Percentiles rank a stretch among this genome's conserved stretches.
phyloP scores from a whole-genome alignment of 1,284 basidiomycete species.

The Trichosporon ovoides region DNA sequence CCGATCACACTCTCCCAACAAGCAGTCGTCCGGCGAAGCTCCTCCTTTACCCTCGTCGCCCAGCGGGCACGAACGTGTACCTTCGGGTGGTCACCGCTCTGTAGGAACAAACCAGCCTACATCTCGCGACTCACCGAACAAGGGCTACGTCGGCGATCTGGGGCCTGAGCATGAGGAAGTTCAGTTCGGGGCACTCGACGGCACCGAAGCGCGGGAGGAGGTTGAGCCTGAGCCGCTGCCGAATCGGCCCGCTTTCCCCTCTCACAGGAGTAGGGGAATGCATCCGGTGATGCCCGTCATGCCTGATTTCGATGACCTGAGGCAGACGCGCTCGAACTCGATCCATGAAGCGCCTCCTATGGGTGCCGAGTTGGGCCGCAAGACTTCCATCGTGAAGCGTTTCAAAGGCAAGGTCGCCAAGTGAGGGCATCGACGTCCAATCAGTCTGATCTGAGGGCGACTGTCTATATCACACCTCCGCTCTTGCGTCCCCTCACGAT shows the following conservation, averaged over 20 bases:
- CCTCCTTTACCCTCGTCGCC: constrained; percentile 1
- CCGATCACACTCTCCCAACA: constrained; percentile 16
- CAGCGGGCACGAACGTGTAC: background rate
- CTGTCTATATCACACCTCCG: too few relatives aligned
- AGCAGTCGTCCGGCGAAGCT: constrained; percentile 16
- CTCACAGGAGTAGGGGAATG: background rate
- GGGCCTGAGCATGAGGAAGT: background rate
- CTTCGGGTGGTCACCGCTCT: background rate
- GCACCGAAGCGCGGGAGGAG: background rate
- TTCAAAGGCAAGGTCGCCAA: constrained; percentile 39
- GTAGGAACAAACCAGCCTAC: background rate
- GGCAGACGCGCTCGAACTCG: constrained; percentile 1
- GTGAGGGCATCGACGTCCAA: background rate
- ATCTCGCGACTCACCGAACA: background rate
- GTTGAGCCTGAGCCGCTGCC: constrained; percentile 5
- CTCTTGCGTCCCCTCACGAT: too few relatives aligned
- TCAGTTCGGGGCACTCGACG: background rate
- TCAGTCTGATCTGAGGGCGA: too few relatives aligned
- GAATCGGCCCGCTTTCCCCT: background rate
- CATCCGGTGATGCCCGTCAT: constrained; percentile 44
- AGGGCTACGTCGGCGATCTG: constrained; percentile 2
- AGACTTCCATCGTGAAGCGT: constrained; percentile 46
- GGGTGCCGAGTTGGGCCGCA: constrained; percentile 31
- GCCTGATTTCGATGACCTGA: constrained; percentile 44
- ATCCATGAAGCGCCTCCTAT: background rate